Evolutionary conservation across 106 monocot species (phyloP).

Genomic region (Ottelia alismoides): DNA sequence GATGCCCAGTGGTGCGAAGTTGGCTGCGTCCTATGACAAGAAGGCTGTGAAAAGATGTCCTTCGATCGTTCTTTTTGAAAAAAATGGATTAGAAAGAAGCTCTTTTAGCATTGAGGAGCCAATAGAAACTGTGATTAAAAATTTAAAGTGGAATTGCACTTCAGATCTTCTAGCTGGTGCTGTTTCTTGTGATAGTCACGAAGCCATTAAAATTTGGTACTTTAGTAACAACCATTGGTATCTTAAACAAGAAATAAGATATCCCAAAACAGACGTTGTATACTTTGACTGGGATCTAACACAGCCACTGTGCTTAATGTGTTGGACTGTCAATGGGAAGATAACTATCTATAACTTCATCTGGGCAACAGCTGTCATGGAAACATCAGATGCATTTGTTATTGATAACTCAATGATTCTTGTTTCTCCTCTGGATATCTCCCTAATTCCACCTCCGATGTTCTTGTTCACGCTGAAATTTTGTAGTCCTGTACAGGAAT

Average conservation of each 20-base stretch:
- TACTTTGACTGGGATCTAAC: constrained; percentile 84
- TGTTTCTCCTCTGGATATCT: constrained; percentile 69
- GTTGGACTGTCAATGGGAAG: constrained; percentile 68
- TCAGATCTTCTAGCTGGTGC: constrained; percentile 82
- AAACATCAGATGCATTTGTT: constrained; percentile 61
- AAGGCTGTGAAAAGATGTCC: constrained; percentile 42
- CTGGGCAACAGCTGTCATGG: constrained; percentile 72
- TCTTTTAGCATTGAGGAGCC: constrained; percentile 50
- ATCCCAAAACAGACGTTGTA: constrained; percentile 37
- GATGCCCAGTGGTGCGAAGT: constrained; percentile 96
- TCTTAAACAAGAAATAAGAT: constrained; percentile 89
- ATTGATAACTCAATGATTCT: constrained; percentile 55
- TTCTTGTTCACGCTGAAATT: constrained; percentile 75
- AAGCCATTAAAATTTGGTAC: constrained; percentile 73
- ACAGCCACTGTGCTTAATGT: constrained; percentile 71
- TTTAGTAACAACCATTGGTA: constrained; percentile 95
- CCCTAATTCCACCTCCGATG: constrained; percentile 90
- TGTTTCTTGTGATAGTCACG: constrained; percentile 32
- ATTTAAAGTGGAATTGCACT: constrained; percentile 80
- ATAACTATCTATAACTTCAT: constrained; percentile 51
- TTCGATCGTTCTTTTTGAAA: constrained; percentile 73
- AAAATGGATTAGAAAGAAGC: constrained; percentile 88
- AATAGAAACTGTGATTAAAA: constrained; percentile 24
- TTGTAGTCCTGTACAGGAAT: constrained; percentile 40
- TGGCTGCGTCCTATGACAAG: constrained; percentile 46